phyloP scores from a whole-genome alignment of 306 rosid species.

The Sicyos edulis region DNA sequence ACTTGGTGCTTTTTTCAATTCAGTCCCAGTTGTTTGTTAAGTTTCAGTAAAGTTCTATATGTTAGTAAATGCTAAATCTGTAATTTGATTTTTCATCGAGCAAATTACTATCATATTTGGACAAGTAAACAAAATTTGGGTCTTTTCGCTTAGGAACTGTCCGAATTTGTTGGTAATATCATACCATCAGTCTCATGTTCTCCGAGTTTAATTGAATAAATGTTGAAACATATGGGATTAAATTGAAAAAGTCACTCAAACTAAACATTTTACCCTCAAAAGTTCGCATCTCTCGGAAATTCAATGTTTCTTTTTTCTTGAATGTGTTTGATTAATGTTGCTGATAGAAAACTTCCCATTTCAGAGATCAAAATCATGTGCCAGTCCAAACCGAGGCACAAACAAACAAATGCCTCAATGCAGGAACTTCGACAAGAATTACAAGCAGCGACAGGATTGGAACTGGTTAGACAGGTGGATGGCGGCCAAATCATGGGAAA shows the following conservation, averaged over 20 bases:
- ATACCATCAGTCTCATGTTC: too few relatives aligned
- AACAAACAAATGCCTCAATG: conserved; percentile 25
- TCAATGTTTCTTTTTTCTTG: too few relatives aligned
- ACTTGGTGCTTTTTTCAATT: not conserved
- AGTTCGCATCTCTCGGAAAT: not conserved
- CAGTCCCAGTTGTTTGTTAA: not conserved
- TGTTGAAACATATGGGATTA: too few relatives aligned
- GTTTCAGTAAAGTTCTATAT: not conserved
- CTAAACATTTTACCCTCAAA: not conserved
- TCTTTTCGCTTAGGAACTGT: too few relatives aligned
- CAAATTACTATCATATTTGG: too few relatives aligned
- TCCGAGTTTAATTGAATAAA: too few relatives aligned
- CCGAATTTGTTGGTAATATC: too few relatives aligned
- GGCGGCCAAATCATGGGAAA: conserved; percentile 72
- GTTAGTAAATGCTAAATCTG: not conserved
- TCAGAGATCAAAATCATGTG: conserved; percentile 45
- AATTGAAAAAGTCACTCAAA: not conserved
- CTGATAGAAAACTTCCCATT: conserved; percentile 11
- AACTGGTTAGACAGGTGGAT: conserved; percentile 74
- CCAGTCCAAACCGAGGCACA: conserved; percentile 52
- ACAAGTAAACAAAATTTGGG: too few relatives aligned
- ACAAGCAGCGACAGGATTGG: conserved; percentile 27
- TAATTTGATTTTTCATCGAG: too few relatives aligned
- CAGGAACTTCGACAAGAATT: conserved; percentile 30
- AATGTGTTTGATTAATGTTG: not conserved